These are phyloP conservation scores for Botrytis cinerea DNA, from an alignment of 2,329 filamentous ascomycete genomes.

Conservation along the genomic window DNA sequence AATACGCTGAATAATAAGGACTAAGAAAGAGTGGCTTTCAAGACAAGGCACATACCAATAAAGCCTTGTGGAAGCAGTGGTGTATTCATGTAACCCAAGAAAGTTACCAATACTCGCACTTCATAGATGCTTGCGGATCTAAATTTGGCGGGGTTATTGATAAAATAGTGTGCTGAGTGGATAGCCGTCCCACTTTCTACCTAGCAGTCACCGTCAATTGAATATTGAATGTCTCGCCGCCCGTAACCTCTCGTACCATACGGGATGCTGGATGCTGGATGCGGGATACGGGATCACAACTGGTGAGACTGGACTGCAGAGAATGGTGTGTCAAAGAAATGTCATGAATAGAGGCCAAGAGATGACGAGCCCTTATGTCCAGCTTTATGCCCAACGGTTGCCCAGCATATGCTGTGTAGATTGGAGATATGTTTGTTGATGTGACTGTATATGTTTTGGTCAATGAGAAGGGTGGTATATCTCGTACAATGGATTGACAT, in stretches of 20 bases:
- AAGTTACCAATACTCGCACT: background rate
- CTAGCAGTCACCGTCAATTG: background rate
- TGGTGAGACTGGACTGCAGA: background rate
- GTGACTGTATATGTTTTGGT: background rate
- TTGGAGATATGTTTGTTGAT: background rate
- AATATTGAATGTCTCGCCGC: background rate
- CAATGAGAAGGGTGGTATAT: no score
- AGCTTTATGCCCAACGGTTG: background rate
- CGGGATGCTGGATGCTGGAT: background rate
- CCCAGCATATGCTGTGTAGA: background rate
- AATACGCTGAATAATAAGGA: background rate
- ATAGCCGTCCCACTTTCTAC: background rate
- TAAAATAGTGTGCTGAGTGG: background rate
- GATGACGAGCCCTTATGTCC: background rate
- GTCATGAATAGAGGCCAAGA: background rate
- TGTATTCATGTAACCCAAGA: background rate
- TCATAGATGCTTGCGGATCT: background rate
- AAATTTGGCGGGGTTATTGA: background rate
- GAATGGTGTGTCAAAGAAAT: background rate
- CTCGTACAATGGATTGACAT: background rate
- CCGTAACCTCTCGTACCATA: no score
- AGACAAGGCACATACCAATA: slow-evolving; percentile 9
- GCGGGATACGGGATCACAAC: background rate
- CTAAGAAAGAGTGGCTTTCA: background rate
- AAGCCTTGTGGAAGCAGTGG: background rate